Base-by-base conservation (phyloP, 2,329 filamentous ascomycete species). In the Aspergillus neotritici region DNA sequence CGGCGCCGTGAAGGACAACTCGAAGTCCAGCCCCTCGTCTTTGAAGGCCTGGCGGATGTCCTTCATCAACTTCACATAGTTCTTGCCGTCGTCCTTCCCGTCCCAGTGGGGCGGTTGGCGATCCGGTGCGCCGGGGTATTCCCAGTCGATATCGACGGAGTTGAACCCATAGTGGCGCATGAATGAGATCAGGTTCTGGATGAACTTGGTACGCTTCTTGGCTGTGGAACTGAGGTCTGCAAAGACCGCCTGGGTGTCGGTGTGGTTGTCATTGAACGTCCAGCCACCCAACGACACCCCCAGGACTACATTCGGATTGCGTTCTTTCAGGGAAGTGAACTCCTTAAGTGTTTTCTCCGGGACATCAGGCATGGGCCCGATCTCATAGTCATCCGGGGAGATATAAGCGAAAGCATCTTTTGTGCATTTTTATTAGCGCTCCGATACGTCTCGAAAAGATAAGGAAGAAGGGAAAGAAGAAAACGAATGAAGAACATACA, bases 1-100 rank as follows among this genome's bases (percentile, higher is more conserved):
- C 2, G 54, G 54, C 0, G 36, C 14, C 3, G 54, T 57, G 14
- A 55, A 42, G 3, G 47, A 40, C 10, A 40, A 29, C 9, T 17
- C 34, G 10, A 25, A 25, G 12, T 12, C 15, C 16, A 21, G 13
- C 34, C 34, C 12, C 13, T n/a, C 12, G 34, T n/a, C 9, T 21
- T 32, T 5, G 21, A 25, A 25, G 2, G 21, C 21, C 21, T 25
- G 4, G 21, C 21, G 21, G 21, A 25, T 25, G 21, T 25, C 21
- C 21, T 25, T 25, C 21, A 31, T 10, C 3, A 21, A 21, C 11
- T 37, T 29, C 7, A 37, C 38, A 17, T 41, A 41, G 14, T 46
- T 38, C 10, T 21, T 32, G 5, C 30, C 36, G 14, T 46, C 44
- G 14, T 35, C 39, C 3, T 17, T 12, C 2, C 7, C 10, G 8